phyloP scores from a whole-genome alignment of 2,329 filamentous ascomycete genomes.

The Monilinia vaccinii-corymbosi region DNA sequence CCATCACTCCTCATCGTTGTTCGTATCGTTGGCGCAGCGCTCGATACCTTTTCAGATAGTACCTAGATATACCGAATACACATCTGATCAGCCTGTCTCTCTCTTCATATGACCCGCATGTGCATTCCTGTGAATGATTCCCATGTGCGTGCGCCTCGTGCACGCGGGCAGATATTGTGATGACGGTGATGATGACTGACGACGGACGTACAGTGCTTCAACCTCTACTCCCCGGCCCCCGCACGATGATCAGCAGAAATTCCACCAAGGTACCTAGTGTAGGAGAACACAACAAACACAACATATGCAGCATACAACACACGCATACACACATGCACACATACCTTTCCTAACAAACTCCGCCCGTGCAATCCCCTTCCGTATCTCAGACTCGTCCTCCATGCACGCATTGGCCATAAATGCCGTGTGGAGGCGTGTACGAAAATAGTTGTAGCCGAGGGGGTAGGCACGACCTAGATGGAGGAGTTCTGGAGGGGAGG shows the following conservation, averaged over 20 bases:
- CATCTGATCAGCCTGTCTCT: slow-evolving; percentile 2
- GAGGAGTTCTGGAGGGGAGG: slow-evolving; percentile 69
- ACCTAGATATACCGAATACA: slow-evolving; percentile 42
- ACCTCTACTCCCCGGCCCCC: slow-evolving; percentile 54
- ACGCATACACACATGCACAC: too few relatives aligned
- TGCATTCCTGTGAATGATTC: background rate
- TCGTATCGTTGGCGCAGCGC: slow-evolving; percentile 71
- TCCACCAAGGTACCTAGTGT: too few relatives aligned
- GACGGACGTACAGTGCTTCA: slow-evolving; percentile 79
- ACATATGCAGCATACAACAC: too few relatives aligned
- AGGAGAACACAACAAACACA: too few relatives aligned
- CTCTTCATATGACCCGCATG: background rate
- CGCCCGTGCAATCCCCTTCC: slow-evolving; percentile 63
- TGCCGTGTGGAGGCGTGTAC: slow-evolving; percentile 70
- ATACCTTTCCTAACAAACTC: slow-evolving; percentile 87
- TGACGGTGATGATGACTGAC: too few relatives aligned
- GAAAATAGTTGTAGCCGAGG: slow-evolving; percentile 74
- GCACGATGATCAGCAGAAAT: slow-evolving; percentile 1
- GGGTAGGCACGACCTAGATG: slow-evolving; percentile 82
- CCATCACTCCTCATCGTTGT: slow-evolving; percentile 16
- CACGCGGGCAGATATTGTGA: background rate
- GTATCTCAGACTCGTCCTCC: slow-evolving; percentile 65
- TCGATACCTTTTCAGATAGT: slow-evolving; percentile 87
- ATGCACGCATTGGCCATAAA: slow-evolving; percentile 69
- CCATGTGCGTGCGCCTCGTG: background rate